phyloP scores from a whole-genome alignment of 129 eudicot species.

The Dittrichia graveolens region DNA sequence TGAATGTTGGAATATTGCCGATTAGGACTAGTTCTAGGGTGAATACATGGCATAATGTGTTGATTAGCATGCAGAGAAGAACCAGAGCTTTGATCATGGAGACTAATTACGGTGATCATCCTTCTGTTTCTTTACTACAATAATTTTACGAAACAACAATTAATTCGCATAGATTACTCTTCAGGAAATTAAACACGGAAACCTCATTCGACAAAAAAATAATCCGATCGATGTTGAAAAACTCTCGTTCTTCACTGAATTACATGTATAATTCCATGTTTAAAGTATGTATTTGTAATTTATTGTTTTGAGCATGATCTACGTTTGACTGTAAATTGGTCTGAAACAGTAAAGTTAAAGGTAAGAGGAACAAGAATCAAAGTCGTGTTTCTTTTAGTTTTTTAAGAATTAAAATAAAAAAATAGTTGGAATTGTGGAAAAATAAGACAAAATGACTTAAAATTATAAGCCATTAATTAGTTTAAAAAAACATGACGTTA shows the following conservation, averaged over 20 bases:
- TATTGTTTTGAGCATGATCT: too few relatives aligned
- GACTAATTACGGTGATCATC: slow-evolving; percentile 10
- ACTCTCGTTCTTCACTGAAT: background rate
- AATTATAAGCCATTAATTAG: too few relatives aligned
- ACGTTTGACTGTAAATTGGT: too few relatives aligned
- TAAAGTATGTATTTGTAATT: background rate
- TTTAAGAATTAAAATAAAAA: too few relatives aligned
- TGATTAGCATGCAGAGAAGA: slow-evolving; percentile 76
- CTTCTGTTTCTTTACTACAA: background rate
- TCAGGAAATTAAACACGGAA: too few relatives aligned
- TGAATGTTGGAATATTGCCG: slow-evolving; percentile 78
- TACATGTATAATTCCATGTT: background rate
- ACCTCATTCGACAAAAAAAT: background rate
- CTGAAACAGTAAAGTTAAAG: too few relatives aligned
- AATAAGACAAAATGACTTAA: too few relatives aligned
- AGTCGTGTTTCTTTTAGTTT: too few relatives aligned
- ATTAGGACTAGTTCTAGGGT: slow-evolving; percentile 72
- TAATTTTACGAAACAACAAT: background rate
- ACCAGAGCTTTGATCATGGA: slow-evolving; percentile 54
- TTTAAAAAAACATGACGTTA: too few relatives aligned
- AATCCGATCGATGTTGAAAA: background rate
- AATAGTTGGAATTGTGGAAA: too few relatives aligned
- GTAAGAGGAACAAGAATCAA: too few relatives aligned
- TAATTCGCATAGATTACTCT: background rate
- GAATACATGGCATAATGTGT: slow-evolving; percentile 85